Conservation (phyloP, 805 yeast genomes). For the Geotrichum ghanense region DNA sequence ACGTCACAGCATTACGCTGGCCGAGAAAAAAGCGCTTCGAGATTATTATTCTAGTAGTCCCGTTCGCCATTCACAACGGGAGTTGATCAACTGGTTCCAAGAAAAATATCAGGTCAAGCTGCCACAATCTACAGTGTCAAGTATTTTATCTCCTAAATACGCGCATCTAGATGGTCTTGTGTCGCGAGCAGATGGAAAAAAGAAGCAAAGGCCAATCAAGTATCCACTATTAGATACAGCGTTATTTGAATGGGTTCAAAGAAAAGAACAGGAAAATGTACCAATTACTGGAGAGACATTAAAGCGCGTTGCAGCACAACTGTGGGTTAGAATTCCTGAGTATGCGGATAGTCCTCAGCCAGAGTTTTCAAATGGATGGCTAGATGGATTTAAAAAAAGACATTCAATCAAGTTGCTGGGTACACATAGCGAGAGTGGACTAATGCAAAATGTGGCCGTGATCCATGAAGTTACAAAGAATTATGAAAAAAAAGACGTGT, state of each 20-base stretch:
- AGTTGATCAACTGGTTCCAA: conserved; percentile 9
- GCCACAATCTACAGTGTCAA: conserved; percentile 9
- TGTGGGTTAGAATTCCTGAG: conserved; percentile 10
- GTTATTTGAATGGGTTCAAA: conserved; percentile 8
- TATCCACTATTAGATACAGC: conserved; percentile 8
- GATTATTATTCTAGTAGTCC: conserved; percentile 6
- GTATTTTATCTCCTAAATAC: conserved; percentile 6
- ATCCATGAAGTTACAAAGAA: not conserved
- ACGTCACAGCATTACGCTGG: conserved; percentile 1
- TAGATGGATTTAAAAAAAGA: conserved; percentile 9
- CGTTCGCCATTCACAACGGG: conserved; percentile 6
- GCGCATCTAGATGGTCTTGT: conserved; percentile 6
- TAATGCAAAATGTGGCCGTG: conserved; percentile 2
- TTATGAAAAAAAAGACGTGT: conserved; percentile 4
- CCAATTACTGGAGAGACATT: conserved; percentile 6
- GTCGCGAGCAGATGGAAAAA: conserved; percentile 3
- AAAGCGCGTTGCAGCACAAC: conserved; percentile 5
- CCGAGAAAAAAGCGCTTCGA: conserved; percentile 7
- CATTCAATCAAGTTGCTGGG: conserved; percentile 3
- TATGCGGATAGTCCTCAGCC: conserved; percentile 6
- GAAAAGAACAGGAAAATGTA: conserved; percentile 4
- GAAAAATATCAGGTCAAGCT: conserved; percentile 6
- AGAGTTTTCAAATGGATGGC: conserved; percentile 10
- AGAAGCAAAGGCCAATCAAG: conserved; percentile 7
- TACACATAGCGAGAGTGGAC: not conserved